Conservation (phyloP, 1,139 yeast genomes). For the Kurtzmaniella quercitrusa region DNA sequence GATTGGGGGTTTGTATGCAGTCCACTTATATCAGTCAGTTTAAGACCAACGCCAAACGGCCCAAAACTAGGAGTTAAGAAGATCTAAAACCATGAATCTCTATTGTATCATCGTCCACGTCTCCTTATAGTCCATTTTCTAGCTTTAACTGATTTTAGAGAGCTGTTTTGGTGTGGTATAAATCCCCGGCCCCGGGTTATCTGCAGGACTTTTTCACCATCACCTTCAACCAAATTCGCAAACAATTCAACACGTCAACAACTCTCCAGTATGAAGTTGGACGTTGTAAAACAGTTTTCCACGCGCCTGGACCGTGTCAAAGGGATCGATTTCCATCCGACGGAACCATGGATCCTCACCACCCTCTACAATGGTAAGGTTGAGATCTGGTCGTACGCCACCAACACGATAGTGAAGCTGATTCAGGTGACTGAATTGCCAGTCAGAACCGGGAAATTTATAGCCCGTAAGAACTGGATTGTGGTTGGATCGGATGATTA, state of each 20-base stretch:
- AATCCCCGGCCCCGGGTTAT: too few relatives aligned
- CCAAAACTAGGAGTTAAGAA: too few relatives aligned
- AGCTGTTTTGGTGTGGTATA: too few relatives aligned
- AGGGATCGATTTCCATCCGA: conserved; percentile 96
- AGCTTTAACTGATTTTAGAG: too few relatives aligned
- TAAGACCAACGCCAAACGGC: too few relatives aligned
- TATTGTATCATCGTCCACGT: too few relatives aligned
- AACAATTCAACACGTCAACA: conserved; percentile 3
- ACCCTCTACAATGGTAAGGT: conserved; percentile 82
- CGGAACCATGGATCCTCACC: conserved; percentile 93
- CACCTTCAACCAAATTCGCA: conserved; percentile 4
- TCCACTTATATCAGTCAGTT: too few relatives aligned
- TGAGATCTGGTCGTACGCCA: conserved; percentile 92
- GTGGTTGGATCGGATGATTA: conserved; percentile 95
- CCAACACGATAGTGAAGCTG: conserved; percentile 49
- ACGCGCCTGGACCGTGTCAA: conserved; percentile 94
- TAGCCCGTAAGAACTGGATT: conserved; percentile 96
- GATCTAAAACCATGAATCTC: too few relatives aligned
- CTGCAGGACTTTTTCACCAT: conserved; percentile 1
- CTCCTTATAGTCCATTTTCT: too few relatives aligned
- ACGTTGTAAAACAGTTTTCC: conserved; percentile 67
- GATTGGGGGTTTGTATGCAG: too few relatives aligned
- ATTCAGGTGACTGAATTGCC: conserved; percentile 90
- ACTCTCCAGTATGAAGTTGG: conserved; percentile 36
- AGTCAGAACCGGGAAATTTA: conserved; percentile 90